These are phyloP conservation scores for Fistulifera pelliculosa DNA, from an alignment of 108 stramenopile species.

Conservation along the genomic window DNA sequence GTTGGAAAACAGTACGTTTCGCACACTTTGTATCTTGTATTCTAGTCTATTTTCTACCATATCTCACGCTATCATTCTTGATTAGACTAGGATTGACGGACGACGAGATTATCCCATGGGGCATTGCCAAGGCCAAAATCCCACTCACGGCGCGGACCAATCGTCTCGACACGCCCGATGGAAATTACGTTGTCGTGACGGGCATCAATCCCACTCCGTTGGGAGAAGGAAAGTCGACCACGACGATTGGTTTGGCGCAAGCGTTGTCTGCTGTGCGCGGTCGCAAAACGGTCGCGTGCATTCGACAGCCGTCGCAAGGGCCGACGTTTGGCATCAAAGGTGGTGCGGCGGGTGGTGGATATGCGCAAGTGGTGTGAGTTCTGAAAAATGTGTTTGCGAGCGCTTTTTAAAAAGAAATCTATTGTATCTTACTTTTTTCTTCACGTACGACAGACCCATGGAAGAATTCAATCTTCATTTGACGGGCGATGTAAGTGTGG, in stretches of 20 bases:
- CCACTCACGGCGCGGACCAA: constrained; percentile 41
- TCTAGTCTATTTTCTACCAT: no score
- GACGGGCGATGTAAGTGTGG: constrained; percentile 69
- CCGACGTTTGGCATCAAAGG: constrained; percentile 99
- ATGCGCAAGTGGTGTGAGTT: constrained; percentile 64
- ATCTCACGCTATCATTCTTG: constrained; percentile 5
- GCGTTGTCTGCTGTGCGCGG: constrained; percentile 86
- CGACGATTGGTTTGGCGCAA: constrained; percentile 83
- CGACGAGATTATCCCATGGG: constrained; percentile 92
- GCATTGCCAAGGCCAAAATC: constrained; percentile 94
- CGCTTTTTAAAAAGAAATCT: constrained; percentile 4
- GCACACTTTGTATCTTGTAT: no score
- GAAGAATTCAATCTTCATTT: constrained; percentile 99
- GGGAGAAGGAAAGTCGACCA: constrained; percentile 97
- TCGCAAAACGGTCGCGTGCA: constrained; percentile 71
- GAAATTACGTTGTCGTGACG: constrained; percentile 96
- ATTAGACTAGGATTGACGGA: constrained; percentile 53
- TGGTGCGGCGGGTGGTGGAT: constrained; percentile 95
- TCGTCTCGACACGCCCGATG: constrained; percentile 55
- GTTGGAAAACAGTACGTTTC: constrained; percentile 59
- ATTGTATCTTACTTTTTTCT: no score
- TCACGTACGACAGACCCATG: constrained; percentile 60
- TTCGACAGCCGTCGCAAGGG: constrained; percentile 91
- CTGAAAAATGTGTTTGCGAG: not conserved
- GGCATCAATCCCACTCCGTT: constrained; percentile 99